Conservation (phyloP, 2,329 filamentous ascomycete genomes). For the Myotisia sp. region DNA sequence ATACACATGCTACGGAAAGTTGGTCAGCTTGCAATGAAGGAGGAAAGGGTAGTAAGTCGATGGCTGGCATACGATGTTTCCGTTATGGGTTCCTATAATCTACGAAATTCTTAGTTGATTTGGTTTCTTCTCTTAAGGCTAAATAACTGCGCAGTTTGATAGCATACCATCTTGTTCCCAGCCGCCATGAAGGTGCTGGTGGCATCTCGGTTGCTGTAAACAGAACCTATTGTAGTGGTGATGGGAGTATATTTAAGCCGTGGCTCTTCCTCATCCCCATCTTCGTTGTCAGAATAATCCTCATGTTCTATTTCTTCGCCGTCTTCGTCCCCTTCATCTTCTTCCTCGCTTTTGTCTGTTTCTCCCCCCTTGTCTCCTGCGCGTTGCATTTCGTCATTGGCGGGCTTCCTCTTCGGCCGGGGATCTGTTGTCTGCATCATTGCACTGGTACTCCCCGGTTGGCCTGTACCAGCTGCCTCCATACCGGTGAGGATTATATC, state of each 20-base stretch:
- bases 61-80: slow-evolving; percentile 66
- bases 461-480: slow-evolving; percentile 25
- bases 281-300: slow-evolving; percentile 55
- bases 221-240: slow-evolving; percentile 60
- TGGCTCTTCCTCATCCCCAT: slow-evolving; percentile 86
- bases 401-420: too few species aligned
- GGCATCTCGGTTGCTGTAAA: slow-evolving; percentile 91
- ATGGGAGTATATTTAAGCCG: slow-evolving; percentile 83
- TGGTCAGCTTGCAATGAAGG: slow-evolving; percentile 16
- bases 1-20: slow-evolving; percentile 55
- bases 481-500: slow-evolving; percentile 17
- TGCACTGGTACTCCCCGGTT: slow-evolving; percentile 11
- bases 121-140: not conserved
- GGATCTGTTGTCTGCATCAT: slow-evolving; percentile 13
- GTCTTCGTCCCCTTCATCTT: slow-evolving; percentile 15
- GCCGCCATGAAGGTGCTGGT: slow-evolving; percentile 82
- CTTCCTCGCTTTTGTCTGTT: slow-evolving; percentile 14
- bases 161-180: slow-evolving; percentile 84
- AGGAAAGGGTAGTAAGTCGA: slow-evolving; percentile 1
- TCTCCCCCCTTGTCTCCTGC: slow-evolving; percentile 1
- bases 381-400: not conserved
- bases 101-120: slow-evolving; percentile 26
- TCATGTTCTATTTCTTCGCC: slow-evolving; percentile 36
- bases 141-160: not conserved
- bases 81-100: slow-evolving; percentile 90